Evolutionary conservation across 345 rosid species (phyloP), one percentile per base, ranked within the genome.

Genomic region (Eucalyptus marginata): DNA sequence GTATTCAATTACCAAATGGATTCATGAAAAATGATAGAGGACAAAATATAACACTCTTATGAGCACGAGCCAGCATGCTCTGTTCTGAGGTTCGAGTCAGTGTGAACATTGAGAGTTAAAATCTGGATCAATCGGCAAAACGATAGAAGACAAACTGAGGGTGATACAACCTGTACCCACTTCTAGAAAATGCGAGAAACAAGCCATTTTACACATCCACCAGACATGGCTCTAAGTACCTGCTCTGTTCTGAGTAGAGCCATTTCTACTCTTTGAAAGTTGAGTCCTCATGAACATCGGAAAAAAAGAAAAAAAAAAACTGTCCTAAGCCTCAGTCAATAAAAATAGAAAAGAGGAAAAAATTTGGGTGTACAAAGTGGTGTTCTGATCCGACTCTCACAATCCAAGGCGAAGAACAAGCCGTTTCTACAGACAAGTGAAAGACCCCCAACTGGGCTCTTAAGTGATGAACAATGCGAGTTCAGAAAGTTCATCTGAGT

Each of bases 281-380:
- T 0, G 13, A 58, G 64, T 58, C 29, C 0, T 25, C 12, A 25
- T 24, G 64, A 25, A 24, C 7, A 24, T 58, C 54, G 12, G 0
- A n/a, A n/a, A n/a, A n/a, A n/a, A n/a, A n/a, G 10, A 56, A 24
- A 5, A 24, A 8, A 18, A 56, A 56, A 56, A 24, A 3, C 27
- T 56, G 6, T 22, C 20, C 6, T 8, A 6, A 51, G 7, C 54
- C 13, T 58, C 64, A 58, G 2, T 58, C 64, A 25, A 58, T 0
- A 8, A 9, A 56, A 56, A 10, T 0, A 22, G 1, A 52, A 54
- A 0, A 27, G 66, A 27, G 6, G n/a, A 25, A 59, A 25, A 25
- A 59, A 27, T 25, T 1, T 9, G 1, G 27, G 2, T 2, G 31
- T 3, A 62, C n/a, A 6, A 22, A 2, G 8, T 13, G 33, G 68